Evolutionary conservation across 1,139 yeast genomes (phyloP).

Genomic region (Nadsonia commutata): DNA sequence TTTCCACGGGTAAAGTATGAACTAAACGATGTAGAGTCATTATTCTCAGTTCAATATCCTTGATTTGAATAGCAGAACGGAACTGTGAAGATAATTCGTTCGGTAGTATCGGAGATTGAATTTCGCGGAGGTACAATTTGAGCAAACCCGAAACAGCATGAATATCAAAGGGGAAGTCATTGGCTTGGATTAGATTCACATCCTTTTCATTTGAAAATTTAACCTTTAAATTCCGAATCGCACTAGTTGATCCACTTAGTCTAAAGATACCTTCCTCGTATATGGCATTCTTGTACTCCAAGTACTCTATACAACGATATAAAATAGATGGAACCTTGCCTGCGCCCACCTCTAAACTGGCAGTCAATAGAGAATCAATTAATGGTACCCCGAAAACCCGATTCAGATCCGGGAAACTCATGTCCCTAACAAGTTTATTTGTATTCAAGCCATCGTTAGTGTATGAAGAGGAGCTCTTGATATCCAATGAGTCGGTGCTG

Average conservation of each 20-base stretch:
- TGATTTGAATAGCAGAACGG: conserved; percentile 24
- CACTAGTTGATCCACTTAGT: conserved; percentile 75
- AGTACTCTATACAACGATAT: conserved; percentile 57
- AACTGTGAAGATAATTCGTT: conserved; percentile 29
- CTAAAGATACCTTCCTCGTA: conserved; percentile 87
- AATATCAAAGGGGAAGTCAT: conserved; percentile 33
- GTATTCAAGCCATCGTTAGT: not conserved
- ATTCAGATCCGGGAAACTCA: conserved; percentile 1
- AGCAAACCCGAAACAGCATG: conserved; percentile 70
- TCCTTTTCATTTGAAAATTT: conserved; percentile 46
- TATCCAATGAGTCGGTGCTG: not conserved
- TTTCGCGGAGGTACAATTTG: conserved; percentile 57
- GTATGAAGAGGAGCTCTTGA: not conserved
- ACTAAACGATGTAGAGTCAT: conserved; percentile 22
- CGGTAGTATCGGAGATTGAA: conserved; percentile 54
- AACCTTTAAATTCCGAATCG: conserved; percentile 59
- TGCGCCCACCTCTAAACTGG: conserved; percentile 24
- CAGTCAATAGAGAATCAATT: conserved; percentile 36
- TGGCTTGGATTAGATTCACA: conserved; percentile 38
- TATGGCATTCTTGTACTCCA: conserved; percentile 54
- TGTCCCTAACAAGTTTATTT: conserved; percentile 1
- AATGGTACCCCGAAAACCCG: conserved; percentile 54
- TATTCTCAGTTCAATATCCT: conserved; percentile 21
- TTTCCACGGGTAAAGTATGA: conserved; percentile 30
- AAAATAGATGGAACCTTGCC: conserved; percentile 58